A percentile compares a stretch with the other conserved stretches of the same genome.
Evolutionary conservation across 495 filamentous ascomycete species (phyloP).

Genomic region (Cryomyces antarcticus): DNA sequence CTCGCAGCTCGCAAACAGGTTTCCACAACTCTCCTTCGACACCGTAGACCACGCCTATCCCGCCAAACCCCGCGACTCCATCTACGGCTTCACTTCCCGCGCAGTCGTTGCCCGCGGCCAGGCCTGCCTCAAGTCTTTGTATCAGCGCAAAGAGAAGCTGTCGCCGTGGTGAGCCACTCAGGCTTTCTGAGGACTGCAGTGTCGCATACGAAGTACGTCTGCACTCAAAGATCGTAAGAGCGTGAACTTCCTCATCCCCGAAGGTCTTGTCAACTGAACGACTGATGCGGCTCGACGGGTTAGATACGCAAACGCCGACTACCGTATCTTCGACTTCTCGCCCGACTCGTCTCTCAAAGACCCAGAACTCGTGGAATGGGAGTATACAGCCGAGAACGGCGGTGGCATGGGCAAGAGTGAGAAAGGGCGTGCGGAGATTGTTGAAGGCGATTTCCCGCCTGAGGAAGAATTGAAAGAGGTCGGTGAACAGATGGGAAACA

Average conservation of each 20-base stretch:
- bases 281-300: conserved; percentile 16
- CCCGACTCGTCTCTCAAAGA: neutral
- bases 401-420: conserved; percentile 14
- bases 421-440: conserved; percentile 6
- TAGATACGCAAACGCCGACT: conserved; percentile 33
- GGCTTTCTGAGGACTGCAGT: conserved; percentile 31
- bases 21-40: conserved; percentile 21
- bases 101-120: conserved; percentile 30
- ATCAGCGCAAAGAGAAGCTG: conserved; percentile 32
- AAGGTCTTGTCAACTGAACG: no score
- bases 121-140: conserved; percentile 25
- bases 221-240: no score
- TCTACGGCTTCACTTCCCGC: conserved; percentile 26
- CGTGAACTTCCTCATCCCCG: no score
- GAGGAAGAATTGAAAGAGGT: conserved; percentile 1
- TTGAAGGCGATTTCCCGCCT: conserved; percentile 8
- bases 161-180: conserved; percentile 39
- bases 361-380: conserved; percentile 10
- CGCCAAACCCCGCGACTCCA: conserved; percentile 26
- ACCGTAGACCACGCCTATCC: conserved; percentile 33
- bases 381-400: conserved; percentile 13
- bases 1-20: conserved; percentile 22
- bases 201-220: conserved; percentile 4
- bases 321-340: conserved; percentile 37
- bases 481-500: conserved; percentile 2